Conservation (phyloP, 139 green algal genomes). For the Zygnema circumcarinatum region DNA sequence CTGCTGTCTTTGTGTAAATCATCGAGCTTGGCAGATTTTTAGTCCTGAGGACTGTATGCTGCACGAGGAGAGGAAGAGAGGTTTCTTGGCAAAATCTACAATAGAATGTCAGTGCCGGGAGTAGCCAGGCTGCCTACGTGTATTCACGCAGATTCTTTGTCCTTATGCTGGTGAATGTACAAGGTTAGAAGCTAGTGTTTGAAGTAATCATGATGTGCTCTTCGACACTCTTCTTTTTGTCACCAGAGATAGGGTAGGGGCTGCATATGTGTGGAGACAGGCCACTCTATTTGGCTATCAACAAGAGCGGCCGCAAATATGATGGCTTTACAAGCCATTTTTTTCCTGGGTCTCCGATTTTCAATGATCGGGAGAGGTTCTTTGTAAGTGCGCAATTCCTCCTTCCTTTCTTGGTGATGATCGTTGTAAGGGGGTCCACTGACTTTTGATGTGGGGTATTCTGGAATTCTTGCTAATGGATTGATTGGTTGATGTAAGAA, state of each 20-base stretch:
- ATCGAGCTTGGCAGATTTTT: background rate
- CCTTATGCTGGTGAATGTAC: background rate
- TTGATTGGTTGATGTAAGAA: no score
- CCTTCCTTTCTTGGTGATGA: background rate
- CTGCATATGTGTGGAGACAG: slow-evolving; percentile 16
- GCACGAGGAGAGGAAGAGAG: no score
- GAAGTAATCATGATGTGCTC: background rate
- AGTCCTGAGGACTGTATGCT: no score
- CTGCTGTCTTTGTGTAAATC: background rate
- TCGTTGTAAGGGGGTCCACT: background rate
- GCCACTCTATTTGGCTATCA: slow-evolving; percentile 84
- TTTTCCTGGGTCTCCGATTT: slow-evolving; percentile 85
- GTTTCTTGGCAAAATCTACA: no score
- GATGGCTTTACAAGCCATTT: slow-evolving; percentile 83
- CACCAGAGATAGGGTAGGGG: no score
- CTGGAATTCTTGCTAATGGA: no score
- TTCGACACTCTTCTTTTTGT: background rate
- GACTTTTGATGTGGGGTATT: background rate
- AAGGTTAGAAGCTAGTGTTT: background rate
- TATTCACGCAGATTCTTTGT: no score
- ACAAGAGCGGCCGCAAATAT: slow-evolving; percentile 76
- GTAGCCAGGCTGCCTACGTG: no score
- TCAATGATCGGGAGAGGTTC: slow-evolving; percentile 79
- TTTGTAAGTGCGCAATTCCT: slow-evolving; percentile 55
- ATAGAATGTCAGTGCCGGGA: no score